A percentile compares a stretch with the other conserved stretches of the same genome.
Conservation (phyloP, 257 asterid species). For the Dorcoceras hygrometricum region DNA sequence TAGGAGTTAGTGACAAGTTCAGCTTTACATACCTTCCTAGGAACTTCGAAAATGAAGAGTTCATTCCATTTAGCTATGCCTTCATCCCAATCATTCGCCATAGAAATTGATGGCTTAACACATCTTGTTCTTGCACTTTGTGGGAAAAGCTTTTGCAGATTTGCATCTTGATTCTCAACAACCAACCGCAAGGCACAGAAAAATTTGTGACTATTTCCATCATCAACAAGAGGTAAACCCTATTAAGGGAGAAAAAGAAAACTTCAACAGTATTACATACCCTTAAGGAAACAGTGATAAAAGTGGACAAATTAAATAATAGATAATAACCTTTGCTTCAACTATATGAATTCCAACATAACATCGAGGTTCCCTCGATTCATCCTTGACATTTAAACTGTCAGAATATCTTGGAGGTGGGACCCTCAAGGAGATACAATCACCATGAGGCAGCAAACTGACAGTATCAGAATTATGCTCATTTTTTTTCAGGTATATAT, state of each 20-base stretch:
- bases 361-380: constrained; percentile 82
- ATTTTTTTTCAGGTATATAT: constrained; percentile 60
- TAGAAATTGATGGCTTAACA: constrained; percentile 62
- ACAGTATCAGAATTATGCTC: constrained; percentile 50
- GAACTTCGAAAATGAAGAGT: constrained; percentile 95
- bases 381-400: constrained; percentile 79
- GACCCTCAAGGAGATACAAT: constrained; percentile 58
- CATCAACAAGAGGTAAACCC: constrained; percentile 89
- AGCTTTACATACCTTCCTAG: constrained; percentile 62
- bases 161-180: constrained; percentile 84
- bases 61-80: constrained; percentile 95
- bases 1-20: constrained; percentile 12
- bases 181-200: constrained; percentile 96
- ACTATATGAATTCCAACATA: constrained; percentile 79
- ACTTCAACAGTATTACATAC: constrained; percentile 1
- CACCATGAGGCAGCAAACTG: constrained; percentile 51
- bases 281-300: constrained; percentile 5
- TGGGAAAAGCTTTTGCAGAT: constrained; percentile 90
- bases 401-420: constrained; percentile 97
- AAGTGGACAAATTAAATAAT: constrained; percentile 2
- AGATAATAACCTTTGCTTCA: constrained; percentile 75
- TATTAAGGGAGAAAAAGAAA: constrained; percentile 37
- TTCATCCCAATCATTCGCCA: constrained; percentile 48
- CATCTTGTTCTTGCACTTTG: constrained; percentile 99
- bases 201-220: constrained; percentile 85